phyloP scores from a whole-genome alignment of 1,284 basidiomycete genomes.

The Ganoderma lucidum region DNA sequence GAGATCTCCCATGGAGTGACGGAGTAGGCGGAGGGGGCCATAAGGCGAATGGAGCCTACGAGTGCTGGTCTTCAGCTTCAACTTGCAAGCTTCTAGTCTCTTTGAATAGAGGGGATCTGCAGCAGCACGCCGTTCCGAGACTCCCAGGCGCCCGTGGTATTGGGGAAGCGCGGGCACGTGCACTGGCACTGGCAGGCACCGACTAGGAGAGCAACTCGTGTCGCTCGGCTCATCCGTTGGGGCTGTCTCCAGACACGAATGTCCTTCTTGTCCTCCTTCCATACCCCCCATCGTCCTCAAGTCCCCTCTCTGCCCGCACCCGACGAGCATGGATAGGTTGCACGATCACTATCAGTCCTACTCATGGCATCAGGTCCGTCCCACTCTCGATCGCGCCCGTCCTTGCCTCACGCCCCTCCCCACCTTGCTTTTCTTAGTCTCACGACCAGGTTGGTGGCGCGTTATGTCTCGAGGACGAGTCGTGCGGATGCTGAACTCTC shows the following conservation, averaged over 20 bases:
- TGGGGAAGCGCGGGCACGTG: constrained; percentile 31
- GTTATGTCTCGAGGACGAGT: background rate
- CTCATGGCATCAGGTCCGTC: constrained; percentile 55
- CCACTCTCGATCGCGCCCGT: background rate
- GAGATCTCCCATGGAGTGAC: constrained; percentile 39
- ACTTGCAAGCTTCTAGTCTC: no score
- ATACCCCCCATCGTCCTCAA: constrained; percentile 12
- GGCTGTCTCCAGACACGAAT: constrained; percentile 15
- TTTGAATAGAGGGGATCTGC: no score
- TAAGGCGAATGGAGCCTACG: background rate
- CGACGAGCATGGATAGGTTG: constrained; percentile 41
- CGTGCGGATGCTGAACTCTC: constrained; percentile 10
- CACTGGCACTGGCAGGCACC: background rate
- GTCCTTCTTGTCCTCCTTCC: constrained; percentile 21
- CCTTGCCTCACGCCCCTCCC: constrained; percentile 3
- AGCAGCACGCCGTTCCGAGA: constrained; percentile 1
- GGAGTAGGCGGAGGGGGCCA: constrained; percentile 17
- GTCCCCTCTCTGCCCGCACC: constrained; percentile 2
- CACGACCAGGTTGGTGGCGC: constrained; percentile 49
- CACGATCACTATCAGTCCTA: constrained; percentile 47
- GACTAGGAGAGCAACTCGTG: constrained; percentile 23
- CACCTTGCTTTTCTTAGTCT: constrained; percentile 40
- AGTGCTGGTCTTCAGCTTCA: no score
- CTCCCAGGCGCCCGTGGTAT: background rate
- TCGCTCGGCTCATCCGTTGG: constrained; percentile 24